These are phyloP conservation scores for Pseudovirgaria hyperparasitica DNA, from an alignment of 2,329 filamentous ascomycete genomes.

Conservation along the genomic window DNA sequence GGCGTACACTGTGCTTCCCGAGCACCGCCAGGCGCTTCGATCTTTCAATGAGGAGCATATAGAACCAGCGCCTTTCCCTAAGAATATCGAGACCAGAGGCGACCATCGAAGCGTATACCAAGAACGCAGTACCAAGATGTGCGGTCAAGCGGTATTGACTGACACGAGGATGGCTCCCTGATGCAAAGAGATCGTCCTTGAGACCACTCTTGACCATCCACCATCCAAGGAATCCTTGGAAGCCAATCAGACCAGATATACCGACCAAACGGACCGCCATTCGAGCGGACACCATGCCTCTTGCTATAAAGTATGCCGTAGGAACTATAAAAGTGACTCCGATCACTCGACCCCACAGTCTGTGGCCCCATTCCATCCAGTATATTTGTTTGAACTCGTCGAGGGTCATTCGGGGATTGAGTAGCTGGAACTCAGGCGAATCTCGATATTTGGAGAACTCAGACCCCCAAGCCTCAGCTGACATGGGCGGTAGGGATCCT, in stretches of 20 bases:
- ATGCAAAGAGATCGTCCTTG: constrained; percentile 88
- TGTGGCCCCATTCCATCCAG: constrained; percentile 98
- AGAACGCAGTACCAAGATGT: constrained; percentile 80
- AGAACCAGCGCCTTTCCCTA: constrained; percentile 52
- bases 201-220: constrained; percentile 99
- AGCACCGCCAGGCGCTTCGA: constrained; percentile 48
- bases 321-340: constrained; percentile 83
- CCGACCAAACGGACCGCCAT: constrained; percentile 70
- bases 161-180: constrained; percentile 80
- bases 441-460: constrained; percentile 89
- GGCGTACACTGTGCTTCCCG: constrained; percentile 47
- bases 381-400: constrained; percentile 97
- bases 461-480: constrained; percentile 69
- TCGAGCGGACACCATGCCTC: constrained; percentile 60
- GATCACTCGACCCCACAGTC: constrained; percentile 86
- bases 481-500: constrained; percentile 74
- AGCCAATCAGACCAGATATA: constrained; percentile 80
- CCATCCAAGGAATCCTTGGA: constrained; percentile 93
- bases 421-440: constrained; percentile 80
- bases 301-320: constrained; percentile 75
- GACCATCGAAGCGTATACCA: constrained; percentile 91
- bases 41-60: constrained; percentile 51
- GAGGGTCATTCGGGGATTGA: constrained; percentile 88
- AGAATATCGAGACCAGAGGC: constrained; percentile 77
- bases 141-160: constrained; percentile 87